phyloP scores from a whole-genome alignment of 148 eudicot genomes.

The Cornus controversa region DNA sequence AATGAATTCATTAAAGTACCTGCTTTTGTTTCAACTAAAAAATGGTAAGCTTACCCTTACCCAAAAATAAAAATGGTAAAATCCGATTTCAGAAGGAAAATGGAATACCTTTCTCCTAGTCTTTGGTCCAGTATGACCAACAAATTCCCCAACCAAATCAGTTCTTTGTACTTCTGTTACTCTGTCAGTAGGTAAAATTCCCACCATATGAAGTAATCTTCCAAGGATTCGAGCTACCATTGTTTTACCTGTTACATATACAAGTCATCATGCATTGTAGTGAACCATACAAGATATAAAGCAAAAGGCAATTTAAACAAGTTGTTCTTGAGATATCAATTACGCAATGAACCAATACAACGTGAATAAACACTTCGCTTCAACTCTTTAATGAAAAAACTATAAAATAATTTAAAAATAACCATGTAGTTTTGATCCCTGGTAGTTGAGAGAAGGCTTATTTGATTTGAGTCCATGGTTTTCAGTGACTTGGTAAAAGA shows the following conservation, averaged over 20 bases:
- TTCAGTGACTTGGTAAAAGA: not conserved
- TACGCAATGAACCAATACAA: not conserved
- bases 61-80: not conserved
- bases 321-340: not conserved
- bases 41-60: not conserved
- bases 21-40: not conserved
- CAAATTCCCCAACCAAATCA: slow-evolving; percentile 97
- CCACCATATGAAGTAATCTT: slow-evolving; percentile 90
- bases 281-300: not conserved
- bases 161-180: slow-evolving; percentile 99
- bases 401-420: not conserved
- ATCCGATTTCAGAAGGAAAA: not conserved
- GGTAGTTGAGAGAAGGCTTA: no score
- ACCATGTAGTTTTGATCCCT: not conserved
- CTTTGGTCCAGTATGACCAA: slow-evolving; percentile 98
- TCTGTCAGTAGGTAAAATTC: slow-evolving; percentile 84
- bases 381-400: not conserved
- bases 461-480: no score
- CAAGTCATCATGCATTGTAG: not conserved
- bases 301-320: not conserved
- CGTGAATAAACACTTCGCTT: not conserved
- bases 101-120: slow-evolving; percentile 84
- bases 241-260: slow-evolving; percentile 69
- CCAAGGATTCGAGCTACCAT: slow-evolving; percentile 99
- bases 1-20: not conserved